Percentiles rank a stretch among this genome's conserved stretches.
Evolutionary conservation across 495 filamentous ascomycete species (phyloP).

Genomic region (Penicillium mononematosum): DNA sequence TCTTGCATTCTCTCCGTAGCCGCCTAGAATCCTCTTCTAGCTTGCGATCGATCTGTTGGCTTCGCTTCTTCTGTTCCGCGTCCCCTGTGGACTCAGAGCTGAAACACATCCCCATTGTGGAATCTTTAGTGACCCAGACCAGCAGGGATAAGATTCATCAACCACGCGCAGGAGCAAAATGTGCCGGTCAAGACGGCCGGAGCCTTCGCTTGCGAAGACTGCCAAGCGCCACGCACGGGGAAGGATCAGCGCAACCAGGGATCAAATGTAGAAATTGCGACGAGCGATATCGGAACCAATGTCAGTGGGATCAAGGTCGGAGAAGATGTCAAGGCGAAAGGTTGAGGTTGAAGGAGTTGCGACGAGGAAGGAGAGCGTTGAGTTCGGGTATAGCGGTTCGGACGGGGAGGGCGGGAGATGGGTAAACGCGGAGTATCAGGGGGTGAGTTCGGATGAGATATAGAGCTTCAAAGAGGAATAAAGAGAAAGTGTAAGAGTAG

Average conservation of each 20-base stretch:
- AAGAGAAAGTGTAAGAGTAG: background rate
- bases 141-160: slow-evolving; percentile 27
- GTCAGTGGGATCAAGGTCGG: slow-evolving; percentile 4
- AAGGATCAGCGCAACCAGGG: slow-evolving; percentile 12
- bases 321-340: slow-evolving; percentile 6
- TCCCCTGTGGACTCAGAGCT: slow-evolving; percentile 74
- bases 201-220: slow-evolving; percentile 21
- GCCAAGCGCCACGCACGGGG: slow-evolving; percentile 20
- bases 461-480: background rate
- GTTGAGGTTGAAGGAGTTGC: slow-evolving; percentile 12
- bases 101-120: slow-evolving; percentile 83
- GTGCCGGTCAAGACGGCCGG: slow-evolving; percentile 25
- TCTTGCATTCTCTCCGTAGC: slow-evolving; percentile 96
- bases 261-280: slow-evolving; percentile 5
- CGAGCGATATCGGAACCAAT: background rate
- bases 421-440: background rate
- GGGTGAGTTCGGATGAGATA: slow-evolving; percentile 1
- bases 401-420: slow-evolving; percentile 3
- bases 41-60: slow-evolving; percentile 87
- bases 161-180: slow-evolving; percentile 31
- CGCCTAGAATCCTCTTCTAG: slow-evolving; percentile 90
- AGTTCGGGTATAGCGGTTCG: slow-evolving; percentile 7
- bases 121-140: slow-evolving; percentile 22
- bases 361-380: slow-evolving; percentile 16
- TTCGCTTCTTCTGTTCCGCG: slow-evolving; percentile 88